A percentile compares a stretch with the other conserved stretches of the same genome.
These are phyloP conservation scores for Nitzschia sp. DNA, from an alignment of 108 stramenopile species.

Conservation along the genomic window DNA sequence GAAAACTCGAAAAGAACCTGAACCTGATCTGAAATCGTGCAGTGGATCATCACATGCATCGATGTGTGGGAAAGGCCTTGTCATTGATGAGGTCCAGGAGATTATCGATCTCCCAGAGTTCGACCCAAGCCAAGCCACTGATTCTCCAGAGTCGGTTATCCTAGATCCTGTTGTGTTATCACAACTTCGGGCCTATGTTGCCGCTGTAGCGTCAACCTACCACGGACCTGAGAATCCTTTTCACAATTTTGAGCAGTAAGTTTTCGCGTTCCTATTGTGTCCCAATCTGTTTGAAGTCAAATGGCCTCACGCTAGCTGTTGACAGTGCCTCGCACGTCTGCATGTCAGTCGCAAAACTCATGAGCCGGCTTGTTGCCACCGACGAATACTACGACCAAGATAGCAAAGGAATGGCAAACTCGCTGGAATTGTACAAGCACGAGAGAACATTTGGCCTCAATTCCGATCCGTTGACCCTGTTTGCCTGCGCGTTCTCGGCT, in stretches of 20 bases:
- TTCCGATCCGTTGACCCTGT: constrained; percentile 2
- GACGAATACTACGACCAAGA: background rate
- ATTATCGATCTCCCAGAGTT: background rate
- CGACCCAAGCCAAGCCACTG: background rate
- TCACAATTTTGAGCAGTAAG: constrained; percentile 15
- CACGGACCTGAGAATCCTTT: background rate
- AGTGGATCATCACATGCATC: no score
- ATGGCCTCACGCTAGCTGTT: background rate
- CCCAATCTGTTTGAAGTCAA: background rate
- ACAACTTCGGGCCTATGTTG: background rate
- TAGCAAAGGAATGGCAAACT: no score
- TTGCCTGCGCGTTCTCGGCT: constrained; percentile 2
- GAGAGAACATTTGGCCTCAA: constrained; percentile 8
- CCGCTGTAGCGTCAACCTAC: background rate
- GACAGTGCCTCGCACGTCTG: constrained; percentile 1
- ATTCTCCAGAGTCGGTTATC: background rate
- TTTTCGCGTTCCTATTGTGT: background rate
- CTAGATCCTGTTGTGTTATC: background rate
- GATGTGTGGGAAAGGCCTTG: no score
- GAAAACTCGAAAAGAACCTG: background rate
- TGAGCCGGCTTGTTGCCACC: background rate
- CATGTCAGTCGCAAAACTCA: background rate
- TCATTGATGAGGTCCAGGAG: background rate
- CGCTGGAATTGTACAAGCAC: no score
- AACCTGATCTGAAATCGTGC: no score